Conservation (phyloP, 176 grass and related monocot genomes). For the Bolboschoenus planiculmis region DNA sequence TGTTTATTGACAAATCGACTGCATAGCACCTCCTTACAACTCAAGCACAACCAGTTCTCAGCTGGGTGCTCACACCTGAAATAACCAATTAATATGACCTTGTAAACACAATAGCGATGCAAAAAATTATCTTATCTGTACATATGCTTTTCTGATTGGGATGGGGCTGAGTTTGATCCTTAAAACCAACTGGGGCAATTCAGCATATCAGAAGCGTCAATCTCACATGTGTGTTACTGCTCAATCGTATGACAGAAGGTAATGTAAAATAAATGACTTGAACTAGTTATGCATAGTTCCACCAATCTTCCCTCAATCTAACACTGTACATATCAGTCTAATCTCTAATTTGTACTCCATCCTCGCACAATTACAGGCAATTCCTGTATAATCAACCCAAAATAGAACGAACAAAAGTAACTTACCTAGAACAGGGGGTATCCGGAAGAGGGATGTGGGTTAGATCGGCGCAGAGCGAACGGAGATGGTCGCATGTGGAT, state of each 20-base stretch:
- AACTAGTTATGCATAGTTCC: neutral
- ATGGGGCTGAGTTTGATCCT: neutral
- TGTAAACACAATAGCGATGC: neutral
- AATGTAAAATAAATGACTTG: neutral
- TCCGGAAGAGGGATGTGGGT: constrained; percentile 48
- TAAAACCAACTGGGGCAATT: neutral
- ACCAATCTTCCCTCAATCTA: neutral
- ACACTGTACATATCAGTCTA: neutral
- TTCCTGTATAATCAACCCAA: neutral
- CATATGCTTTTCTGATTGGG: neutral
- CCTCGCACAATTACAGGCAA: neutral
- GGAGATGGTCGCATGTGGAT: constrained; percentile 59
- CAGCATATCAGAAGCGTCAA: neutral
- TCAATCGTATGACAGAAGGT: neutral
- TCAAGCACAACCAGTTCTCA: constrained; percentile 92
- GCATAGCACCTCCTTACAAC: constrained; percentile 90
- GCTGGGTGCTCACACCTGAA: constrained; percentile 73
- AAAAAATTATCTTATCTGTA: neutral
- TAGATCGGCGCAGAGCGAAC: constrained; percentile 47
- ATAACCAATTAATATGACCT: neutral
- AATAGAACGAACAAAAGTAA: neutral
- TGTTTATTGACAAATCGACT: constrained; percentile 97
- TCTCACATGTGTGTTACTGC: neutral
- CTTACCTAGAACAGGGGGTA: constrained; percentile 62
- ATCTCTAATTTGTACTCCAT: neutral